A percentile compares a stretch with the other conserved stretches of the same genome.
Conservation (phyloP, 2,329 filamentous ascomycete species). For the Trichoderma sp. region DNA sequence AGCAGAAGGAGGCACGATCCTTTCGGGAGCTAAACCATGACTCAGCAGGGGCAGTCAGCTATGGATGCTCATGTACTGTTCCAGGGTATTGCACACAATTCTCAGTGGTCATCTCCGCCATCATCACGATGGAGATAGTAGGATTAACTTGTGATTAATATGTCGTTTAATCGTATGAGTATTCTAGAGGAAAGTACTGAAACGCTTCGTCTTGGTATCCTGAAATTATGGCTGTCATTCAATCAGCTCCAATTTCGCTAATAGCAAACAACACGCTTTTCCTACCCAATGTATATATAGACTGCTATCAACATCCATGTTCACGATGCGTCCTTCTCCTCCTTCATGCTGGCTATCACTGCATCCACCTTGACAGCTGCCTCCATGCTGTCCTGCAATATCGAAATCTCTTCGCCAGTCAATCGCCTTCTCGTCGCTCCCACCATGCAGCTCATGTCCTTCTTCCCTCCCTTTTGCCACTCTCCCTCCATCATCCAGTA, state of each 20-base stretch:
- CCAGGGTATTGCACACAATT: not conserved
- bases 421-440: constrained; percentile 21
- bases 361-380: not conserved
- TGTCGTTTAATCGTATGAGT: not conserved
- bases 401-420: not conserved
- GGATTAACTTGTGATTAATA: not conserved
- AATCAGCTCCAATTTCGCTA: not conserved
- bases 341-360: not conserved
- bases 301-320: not conserved
- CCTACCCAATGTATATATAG: not conserved
- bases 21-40: not conserved
- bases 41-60: not conserved
- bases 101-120: not conserved
- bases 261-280: not conserved
- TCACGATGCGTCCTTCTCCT: not conserved
- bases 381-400: constrained; percentile 15
- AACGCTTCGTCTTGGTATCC: not conserved
- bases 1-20: not conserved
- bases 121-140: not conserved
- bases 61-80: too few relatives aligned
- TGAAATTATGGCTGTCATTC: not conserved
- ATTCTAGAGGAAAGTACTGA: not conserved
- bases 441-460: constrained; percentile 40
- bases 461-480: constrained; percentile 37
- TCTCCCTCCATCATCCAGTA: constrained; percentile 41